Base-by-base conservation (phyloP, 495 filamentous ascomycete genomes). In the Evernia prunastri region DNA sequence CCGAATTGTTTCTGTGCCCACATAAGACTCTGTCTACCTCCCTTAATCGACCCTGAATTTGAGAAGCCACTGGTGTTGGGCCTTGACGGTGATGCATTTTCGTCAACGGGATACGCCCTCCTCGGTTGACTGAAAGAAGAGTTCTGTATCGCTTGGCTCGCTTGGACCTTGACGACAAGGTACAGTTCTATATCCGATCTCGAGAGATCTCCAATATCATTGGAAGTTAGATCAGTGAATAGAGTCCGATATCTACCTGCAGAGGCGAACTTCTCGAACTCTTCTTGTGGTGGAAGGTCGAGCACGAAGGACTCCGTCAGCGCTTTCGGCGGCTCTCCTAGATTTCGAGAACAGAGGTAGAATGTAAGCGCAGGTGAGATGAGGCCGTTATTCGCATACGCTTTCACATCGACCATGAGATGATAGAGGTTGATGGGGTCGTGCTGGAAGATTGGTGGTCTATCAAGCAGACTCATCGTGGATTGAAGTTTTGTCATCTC, bases 391-490 rank as follows among this genome's bases (percentile, higher is more conserved):
- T 89, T 89, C 11, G 85, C 84, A 63, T 96, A 86, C 18, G 85
- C 84, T 67, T 87, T 93, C 63, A 96, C 82, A 67, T 96, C 89
- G 18, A 97, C 79, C 63, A 96, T 78, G 7, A 99, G 73, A 73
- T 99, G 93, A 73, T 96, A 87, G 43, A 95, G 75, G 20, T 87
- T 83, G 6, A 89, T 82, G 29, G 82, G 78, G 70, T 97, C 94
- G 13, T 84, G 78, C 25, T 81, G 75, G 10, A 78, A 76, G 8
- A 80, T 80, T 7, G 91, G 92, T 31, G 86, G 83, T 67, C 87
- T 87, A 60, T 96, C 89, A 18, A 99, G 81, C 71, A 97, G 82
- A 72, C 91, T 95, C 94, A 99, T 99, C 66, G 89, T 86, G 7
- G 92, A 92, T 76, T 99, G 94, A 56, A 97, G 80, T 69, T 85